Percentiles rank a stretch among this genome's conserved stretches.
Evolutionary conservation across 2,329 filamentous ascomycete genomes (phyloP).

Genomic region (Raffaelea albimanens): DNA sequence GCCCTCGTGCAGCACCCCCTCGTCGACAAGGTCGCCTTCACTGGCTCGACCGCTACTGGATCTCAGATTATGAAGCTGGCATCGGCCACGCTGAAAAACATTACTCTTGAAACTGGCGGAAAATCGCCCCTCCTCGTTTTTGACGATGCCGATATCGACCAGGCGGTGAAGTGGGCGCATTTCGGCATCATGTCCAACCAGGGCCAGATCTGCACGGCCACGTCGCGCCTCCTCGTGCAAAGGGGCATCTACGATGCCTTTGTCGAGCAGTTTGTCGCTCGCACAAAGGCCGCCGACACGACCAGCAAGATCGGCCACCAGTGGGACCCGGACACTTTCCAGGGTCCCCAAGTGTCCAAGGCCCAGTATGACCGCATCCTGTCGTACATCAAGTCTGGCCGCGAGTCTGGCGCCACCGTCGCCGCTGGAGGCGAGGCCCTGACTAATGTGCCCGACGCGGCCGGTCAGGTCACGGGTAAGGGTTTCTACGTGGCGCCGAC

Average conservation of each 20-base stretch:
- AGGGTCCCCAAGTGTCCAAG: slow-evolving; percentile 60
- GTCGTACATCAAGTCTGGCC: slow-evolving; percentile 56
- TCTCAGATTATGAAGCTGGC: slow-evolving; percentile 60
- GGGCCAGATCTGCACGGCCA: slow-evolving; percentile 51
- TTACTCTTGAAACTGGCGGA: slow-evolving; percentile 50
- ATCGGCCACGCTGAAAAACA: slow-evolving; percentile 47
- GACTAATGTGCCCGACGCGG: slow-evolving; percentile 2
- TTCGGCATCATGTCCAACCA: slow-evolving; percentile 42
- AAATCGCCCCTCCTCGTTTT: slow-evolving; percentile 53
- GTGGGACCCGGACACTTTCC: slow-evolving; percentile 54
- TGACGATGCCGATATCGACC: slow-evolving; percentile 49
- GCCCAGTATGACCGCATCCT: slow-evolving; percentile 59
- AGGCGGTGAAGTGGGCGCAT: slow-evolving; percentile 45
- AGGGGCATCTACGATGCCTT: slow-evolving; percentile 50
- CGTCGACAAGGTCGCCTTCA: slow-evolving; percentile 67
- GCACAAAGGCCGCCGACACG: slow-evolving; percentile 49
- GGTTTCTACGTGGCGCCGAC: slow-evolving; percentile 25
- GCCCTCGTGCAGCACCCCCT: slow-evolving; percentile 54
- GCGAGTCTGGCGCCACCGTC: slow-evolving; percentile 54
- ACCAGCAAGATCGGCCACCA: slow-evolving; percentile 57
- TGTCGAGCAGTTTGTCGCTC: slow-evolving; percentile 46
- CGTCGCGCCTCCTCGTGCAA: slow-evolving; percentile 50
- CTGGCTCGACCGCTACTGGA: slow-evolving; percentile 58
- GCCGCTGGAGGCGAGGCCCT: slow-evolving; percentile 45
- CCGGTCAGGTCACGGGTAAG: slow-evolving; percentile 23